A percentile compares a stretch with the other conserved stretches of the same genome.
phyloP scores from a whole-genome alignment of 2,329 filamentous ascomycete genomes.

The Aaosphaeria arxii region DNA sequence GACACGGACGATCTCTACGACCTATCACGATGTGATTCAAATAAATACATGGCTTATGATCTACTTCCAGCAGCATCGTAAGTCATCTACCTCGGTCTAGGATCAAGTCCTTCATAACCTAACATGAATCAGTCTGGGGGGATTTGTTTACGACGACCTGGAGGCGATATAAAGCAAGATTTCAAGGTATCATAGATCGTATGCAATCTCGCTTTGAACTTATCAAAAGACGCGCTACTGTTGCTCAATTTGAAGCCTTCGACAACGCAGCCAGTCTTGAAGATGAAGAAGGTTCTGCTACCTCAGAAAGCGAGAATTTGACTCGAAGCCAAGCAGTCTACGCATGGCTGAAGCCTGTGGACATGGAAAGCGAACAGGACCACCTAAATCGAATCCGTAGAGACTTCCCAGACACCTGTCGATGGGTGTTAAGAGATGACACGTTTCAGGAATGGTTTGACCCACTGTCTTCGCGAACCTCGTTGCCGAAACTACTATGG shows the following conservation, averaged over 20 bases:
- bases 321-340: not conserved
- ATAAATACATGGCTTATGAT: not conserved
- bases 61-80: not conserved
- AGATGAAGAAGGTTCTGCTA: constrained; percentile 1
- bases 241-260: not conserved
- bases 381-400: constrained; percentile 5
- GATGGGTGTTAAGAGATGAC: constrained; percentile 11
- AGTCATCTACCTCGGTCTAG: not conserved
- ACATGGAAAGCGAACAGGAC: constrained; percentile 9
- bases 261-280: not conserved
- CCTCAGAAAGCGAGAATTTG: constrained; percentile 5
- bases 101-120: not conserved
- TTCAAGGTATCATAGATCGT: constrained; percentile 18
- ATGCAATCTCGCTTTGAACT: constrained; percentile 1
- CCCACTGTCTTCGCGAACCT: constrained; percentile 19
- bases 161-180: constrained; percentile 26
- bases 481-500: constrained; percentile 14
- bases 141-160: constrained; percentile 21
- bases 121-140: constrained; percentile 12
- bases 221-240: constrained; percentile 9
- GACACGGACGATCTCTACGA: too few species aligned
- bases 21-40: not conserved
- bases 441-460: constrained; percentile 4
- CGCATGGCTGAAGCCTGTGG: constrained; percentile 14
- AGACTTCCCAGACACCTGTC: constrained; percentile 8